These are phyloP conservation scores for Rasamsonia emersonii DNA, from an alignment of 2,329 filamentous ascomycete genomes.

Conservation along the genomic window DNA sequence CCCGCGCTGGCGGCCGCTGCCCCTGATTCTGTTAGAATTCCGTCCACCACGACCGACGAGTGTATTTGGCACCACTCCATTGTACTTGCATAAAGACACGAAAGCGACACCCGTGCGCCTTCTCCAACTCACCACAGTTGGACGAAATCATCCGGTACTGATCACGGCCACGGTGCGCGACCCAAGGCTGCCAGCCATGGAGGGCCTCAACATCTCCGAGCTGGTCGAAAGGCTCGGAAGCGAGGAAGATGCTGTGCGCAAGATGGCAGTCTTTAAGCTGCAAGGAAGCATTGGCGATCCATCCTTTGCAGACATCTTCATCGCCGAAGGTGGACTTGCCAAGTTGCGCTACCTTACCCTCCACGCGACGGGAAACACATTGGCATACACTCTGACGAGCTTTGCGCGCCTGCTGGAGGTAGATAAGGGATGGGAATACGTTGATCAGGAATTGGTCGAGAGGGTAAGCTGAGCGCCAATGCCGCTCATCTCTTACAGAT, in stretches of 20 bases:
- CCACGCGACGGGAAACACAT: slow-evolving; percentile 79
- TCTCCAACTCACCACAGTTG: too few species aligned
- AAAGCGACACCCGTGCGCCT: too few species aligned
- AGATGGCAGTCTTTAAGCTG: slow-evolving; percentile 98
- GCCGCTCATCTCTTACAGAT: too few species aligned
- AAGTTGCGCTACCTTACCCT: slow-evolving; percentile 77
- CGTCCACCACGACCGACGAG: too few species aligned
- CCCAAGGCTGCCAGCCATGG: slow-evolving; percentile 31
- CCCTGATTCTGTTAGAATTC: too few species aligned
- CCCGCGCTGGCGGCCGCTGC: too few species aligned
- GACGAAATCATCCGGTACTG: too few species aligned
- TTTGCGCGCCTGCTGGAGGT: slow-evolving; percentile 82
- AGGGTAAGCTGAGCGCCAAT: slow-evolving; percentile 52
- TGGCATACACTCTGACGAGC: slow-evolving; percentile 90
- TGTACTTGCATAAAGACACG: too few species aligned
- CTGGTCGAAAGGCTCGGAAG: slow-evolving; percentile 51
- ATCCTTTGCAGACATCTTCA: slow-evolving; percentile 93
- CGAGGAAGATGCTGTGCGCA: slow-evolving; percentile 79
- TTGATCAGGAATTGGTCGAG: slow-evolving; percentile 46
- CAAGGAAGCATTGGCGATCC: slow-evolving; percentile 93
- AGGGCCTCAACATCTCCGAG: slow-evolving; percentile 48
- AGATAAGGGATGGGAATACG: slow-evolving; percentile 89
- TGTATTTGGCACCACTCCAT: too few species aligned
- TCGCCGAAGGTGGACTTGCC: slow-evolving; percentile 74
- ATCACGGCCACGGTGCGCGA: too few species aligned